A percentile compares a stretch with the other conserved stretches of the same genome.
These are phyloP conservation scores for Thecaphora frezii DNA, from an alignment of 1,284 basidiomycete genomes.

Conservation along the genomic window DNA sequence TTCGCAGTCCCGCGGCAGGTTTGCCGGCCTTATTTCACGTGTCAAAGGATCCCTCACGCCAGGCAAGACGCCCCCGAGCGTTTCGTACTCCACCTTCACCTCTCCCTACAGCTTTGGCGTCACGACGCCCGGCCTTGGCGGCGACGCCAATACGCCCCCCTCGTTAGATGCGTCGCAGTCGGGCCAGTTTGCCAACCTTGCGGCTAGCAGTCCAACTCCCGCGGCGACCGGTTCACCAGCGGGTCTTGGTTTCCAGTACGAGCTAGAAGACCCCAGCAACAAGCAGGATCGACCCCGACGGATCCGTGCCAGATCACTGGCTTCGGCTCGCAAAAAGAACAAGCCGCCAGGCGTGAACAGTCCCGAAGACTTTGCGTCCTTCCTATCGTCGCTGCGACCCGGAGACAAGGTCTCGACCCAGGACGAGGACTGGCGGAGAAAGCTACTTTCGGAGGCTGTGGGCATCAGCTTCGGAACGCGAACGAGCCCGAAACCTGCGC, in stretches of 20 bases:
- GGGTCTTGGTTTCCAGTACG: neutral
- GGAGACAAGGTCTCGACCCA: neutral
- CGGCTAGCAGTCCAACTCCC: neutral
- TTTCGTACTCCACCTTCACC: neutral
- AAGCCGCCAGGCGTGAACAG: neutral
- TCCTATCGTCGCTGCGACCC: neutral
- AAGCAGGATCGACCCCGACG: conserved; percentile 13
- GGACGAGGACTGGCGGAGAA: neutral
- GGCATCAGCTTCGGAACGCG: neutral
- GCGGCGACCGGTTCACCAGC: neutral
- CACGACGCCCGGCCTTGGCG: conserved; percentile 1
- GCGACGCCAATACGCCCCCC: neutral
- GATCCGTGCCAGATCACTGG: conserved; percentile 22
- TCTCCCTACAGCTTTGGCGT: neutral
- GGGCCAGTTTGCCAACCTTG: neutral
- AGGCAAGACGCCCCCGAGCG: conserved; percentile 6
- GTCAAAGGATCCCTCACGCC: conserved; percentile 19
- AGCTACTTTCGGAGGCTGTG: neutral
- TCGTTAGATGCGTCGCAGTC: neutral
- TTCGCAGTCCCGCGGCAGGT: conserved; percentile 5
- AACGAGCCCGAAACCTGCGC: too few relatives aligned
- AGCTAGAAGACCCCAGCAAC: neutral
- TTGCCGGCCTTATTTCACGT: conserved; percentile 17
- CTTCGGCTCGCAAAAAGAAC: conserved; percentile 5
- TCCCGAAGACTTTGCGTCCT: neutral